Conservation (phyloP, 1,284 basidiomycete genomes). For the Pseudozyma flocculosa region DNA sequence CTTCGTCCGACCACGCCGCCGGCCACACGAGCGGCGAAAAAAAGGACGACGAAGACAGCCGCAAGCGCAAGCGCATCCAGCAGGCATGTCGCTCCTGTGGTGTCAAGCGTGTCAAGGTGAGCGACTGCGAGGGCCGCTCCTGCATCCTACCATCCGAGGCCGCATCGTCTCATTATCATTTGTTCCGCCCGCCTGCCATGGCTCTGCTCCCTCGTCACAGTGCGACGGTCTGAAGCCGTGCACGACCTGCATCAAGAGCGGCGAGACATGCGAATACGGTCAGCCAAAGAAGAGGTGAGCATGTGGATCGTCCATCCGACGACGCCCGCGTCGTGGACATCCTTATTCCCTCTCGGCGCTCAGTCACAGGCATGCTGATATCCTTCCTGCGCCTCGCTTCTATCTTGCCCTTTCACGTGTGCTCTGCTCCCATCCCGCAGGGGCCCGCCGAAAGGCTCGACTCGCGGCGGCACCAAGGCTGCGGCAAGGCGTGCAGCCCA, state of each 20-base stretch:
- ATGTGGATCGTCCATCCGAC: neutral
- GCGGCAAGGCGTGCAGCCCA: neutral
- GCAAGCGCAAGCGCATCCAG: constrained; percentile 42
- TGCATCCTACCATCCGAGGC: neutral
- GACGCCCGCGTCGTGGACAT: neutral
- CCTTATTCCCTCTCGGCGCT: too few species aligned
- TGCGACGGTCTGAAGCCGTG: constrained; percentile 42
- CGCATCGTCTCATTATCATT: neutral
- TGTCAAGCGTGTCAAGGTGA: constrained; percentile 37
- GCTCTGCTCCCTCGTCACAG: too few species aligned
- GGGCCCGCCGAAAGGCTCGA: constrained; percentile 46
- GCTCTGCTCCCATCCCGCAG: too few species aligned
- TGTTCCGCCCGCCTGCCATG: too few species aligned
- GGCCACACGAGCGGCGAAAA: constrained; percentile 4
- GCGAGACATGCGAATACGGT: constrained; percentile 44
- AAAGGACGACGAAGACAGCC: constrained; percentile 15
- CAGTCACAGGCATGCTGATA: too few species aligned
- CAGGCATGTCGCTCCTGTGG: constrained; percentile 45
- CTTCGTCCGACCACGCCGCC: too few species aligned
- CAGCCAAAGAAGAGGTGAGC: constrained; percentile 36
- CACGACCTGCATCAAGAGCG: constrained; percentile 32
- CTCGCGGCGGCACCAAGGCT: constrained; percentile 30
- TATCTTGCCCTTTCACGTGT: too few species aligned
- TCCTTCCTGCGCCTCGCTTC: too few species aligned
- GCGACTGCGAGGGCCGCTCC: neutral